Percentiles rank a stretch among this genome's conserved stretches.
These are phyloP conservation scores for Chrysanthemum makinoi DNA, from an alignment of 129 eudicot species.

Conservation along the genomic window DNA sequence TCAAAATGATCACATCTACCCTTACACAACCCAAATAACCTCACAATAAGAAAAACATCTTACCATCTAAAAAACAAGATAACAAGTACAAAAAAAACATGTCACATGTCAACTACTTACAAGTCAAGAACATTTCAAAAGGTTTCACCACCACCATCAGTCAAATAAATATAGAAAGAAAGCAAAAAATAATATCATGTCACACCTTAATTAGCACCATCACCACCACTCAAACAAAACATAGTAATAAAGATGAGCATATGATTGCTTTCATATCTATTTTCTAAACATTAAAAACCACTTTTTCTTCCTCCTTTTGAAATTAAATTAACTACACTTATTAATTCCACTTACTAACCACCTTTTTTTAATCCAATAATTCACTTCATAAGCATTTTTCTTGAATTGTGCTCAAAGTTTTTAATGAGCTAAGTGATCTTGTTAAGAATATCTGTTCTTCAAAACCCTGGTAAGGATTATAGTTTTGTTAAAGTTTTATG, in stretches of 20 bases:
- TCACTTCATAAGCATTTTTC: background rate
- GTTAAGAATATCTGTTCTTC: constrained; percentile 24
- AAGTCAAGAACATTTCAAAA: constrained; percentile 13
- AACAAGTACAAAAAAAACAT: background rate
- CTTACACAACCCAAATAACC: too few relatives aligned
- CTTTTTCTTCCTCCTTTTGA: constrained; percentile 28
- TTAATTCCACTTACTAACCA: constrained; percentile 8
- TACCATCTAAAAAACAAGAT: background rate
- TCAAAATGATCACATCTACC: too few relatives aligned
- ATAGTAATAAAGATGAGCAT: constrained; percentile 18
- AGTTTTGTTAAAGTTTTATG: background rate
- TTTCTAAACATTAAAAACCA: constrained; percentile 5
- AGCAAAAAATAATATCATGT: background rate
- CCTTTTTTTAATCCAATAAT: constrained; percentile 30
- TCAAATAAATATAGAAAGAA: constrained; percentile 8
- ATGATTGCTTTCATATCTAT: constrained; percentile 34
- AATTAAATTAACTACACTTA: constrained; percentile 11
- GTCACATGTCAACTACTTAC: constrained; percentile 16
- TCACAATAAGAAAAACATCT: too few relatives aligned
- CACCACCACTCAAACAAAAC: constrained; percentile 17
- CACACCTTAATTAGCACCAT: constrained; percentile 5
- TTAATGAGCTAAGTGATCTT: constrained; percentile 26
- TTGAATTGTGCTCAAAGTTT: constrained; percentile 8
- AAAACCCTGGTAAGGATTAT: constrained; percentile 31
- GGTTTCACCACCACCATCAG: constrained; percentile 23